Base-by-base conservation (phyloP, 2,329 filamentous ascomycete species). In the Alternaria dauci region DNA sequence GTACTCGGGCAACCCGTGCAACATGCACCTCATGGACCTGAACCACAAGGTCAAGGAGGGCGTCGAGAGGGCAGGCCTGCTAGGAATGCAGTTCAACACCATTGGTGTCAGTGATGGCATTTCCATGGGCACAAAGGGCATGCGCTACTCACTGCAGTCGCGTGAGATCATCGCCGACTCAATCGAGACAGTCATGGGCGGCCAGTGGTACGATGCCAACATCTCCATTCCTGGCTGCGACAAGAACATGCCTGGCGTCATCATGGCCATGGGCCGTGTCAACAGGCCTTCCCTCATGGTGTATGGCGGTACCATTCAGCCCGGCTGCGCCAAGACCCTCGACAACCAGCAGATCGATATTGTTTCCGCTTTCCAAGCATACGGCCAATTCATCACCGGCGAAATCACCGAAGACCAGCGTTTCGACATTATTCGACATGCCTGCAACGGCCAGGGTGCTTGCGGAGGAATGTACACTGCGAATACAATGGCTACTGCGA, bases 61-160 rank as follows among this genome's bases (percentile, higher is more conserved):
- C 63, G 90, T 92, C 32, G 82, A 89, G 70, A 84, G 90, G 72
- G 91, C 93, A 30, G 92, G 93, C 23, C 85, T 99, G 63, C 86
- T 96, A 62, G 93, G 93, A 65, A 96, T 96, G 85, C 94, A 97
- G 79, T 99, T 99, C 88, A 99, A 99, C 85, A 99, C 96, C 62
- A 92, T 99, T 75, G 95, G 95, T 75, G 96, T 99, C 69, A 97
- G 93, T 66, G 95, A 99, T 79, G 95, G 89, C 60, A 99, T 99
- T 73, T 97, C 93, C 72, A 99, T 99, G 95, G 95, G 95, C 52
- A 99, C 95, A 48, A 92, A 90, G 36, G 95, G 96, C 71, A 99
- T 99, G 95, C 88, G 94, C 65, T 98, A 93, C 82, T 95, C 91
- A 56, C 85, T 97, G 53, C 95, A 98, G 83, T 96, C 92, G 70